Evolutionary conservation across 2,329 filamentous ascomycete species (phyloP).

Genomic region (Sporothrix pallida): DNA sequence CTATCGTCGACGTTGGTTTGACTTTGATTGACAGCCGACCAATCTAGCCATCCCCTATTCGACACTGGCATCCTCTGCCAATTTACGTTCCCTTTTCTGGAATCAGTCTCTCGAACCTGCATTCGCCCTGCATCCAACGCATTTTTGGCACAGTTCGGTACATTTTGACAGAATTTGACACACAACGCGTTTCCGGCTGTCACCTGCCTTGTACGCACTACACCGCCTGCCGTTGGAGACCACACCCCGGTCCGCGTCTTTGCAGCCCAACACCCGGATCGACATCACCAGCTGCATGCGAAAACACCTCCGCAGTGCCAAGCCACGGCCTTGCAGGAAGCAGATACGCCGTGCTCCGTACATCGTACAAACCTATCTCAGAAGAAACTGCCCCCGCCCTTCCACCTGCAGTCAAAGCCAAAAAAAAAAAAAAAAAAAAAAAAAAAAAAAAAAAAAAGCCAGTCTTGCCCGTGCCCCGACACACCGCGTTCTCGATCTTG

Average conservation of each 20-base stretch:
- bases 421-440: neutral
- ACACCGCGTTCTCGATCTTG: neutral
- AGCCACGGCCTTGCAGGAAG: slow-evolving; percentile 17
- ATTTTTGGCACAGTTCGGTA: no score
- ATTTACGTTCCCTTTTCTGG: neutral
- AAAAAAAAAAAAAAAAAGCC: no score
- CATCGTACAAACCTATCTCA: neutral
- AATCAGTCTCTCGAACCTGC: slow-evolving; percentile 16
- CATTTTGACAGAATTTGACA: neutral
- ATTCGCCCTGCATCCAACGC: neutral
- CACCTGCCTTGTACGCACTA: neutral
- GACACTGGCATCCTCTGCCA: neutral
- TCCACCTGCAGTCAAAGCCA: slow-evolving; percentile 2
- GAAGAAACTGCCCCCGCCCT: neutral
- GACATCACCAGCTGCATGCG: slow-evolving; percentile 19
- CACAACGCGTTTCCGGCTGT: no score
- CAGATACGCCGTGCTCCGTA: slow-evolving; percentile 19
- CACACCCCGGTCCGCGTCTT: slow-evolving; percentile 3
- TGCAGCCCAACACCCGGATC: slow-evolving; percentile 4
- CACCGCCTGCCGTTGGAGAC: slow-evolving; percentile 8
- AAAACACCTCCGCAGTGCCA: slow-evolving; percentile 21
- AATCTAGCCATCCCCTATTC: no score
- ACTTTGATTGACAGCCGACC: no score
- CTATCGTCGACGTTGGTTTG: neutral
- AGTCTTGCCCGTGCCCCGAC: neutral